Evolutionary conservation across 1,284 basidiomycete genomes (phyloP).

Genomic region (Cryptococcus amylolentus): DNA sequence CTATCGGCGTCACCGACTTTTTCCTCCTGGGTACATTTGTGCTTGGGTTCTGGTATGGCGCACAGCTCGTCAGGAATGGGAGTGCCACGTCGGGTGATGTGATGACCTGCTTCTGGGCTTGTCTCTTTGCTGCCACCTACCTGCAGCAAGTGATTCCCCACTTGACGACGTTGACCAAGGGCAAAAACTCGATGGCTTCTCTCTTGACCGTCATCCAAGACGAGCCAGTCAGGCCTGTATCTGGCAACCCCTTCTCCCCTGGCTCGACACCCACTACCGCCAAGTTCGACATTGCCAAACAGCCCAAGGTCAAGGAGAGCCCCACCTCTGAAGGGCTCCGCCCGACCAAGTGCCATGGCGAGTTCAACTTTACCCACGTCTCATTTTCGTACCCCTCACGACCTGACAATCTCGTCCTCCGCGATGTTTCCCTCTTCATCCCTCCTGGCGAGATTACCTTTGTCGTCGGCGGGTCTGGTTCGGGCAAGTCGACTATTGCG

Average conservation of each 20-base stretch:
- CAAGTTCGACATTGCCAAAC: neutral
- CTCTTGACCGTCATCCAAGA: slow-evolving; percentile 60
- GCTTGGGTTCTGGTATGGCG: slow-evolving; percentile 94
- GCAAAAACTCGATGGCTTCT: slow-evolving; percentile 76
- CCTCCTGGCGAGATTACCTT: slow-evolving; percentile 84
- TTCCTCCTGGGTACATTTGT: slow-evolving; percentile 89
- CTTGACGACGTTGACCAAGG: slow-evolving; percentile 73
- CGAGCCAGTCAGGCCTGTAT: slow-evolving; percentile 42
- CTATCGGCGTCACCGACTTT: slow-evolving; percentile 68
- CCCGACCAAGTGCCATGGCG: slow-evolving; percentile 62
- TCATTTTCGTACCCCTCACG: slow-evolving; percentile 85
- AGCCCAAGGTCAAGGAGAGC: neutral
- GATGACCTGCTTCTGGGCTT: slow-evolving; percentile 96
- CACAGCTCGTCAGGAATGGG: slow-evolving; percentile 73
- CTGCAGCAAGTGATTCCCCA: slow-evolving; percentile 81
- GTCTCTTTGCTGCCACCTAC: slow-evolving; percentile 80
- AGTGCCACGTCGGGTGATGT: slow-evolving; percentile 69
- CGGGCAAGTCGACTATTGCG: slow-evolving; percentile 89
- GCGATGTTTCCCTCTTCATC: slow-evolving; percentile 58
- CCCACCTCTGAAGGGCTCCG: slow-evolving; percentile 27
- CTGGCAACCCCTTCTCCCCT: slow-evolving; percentile 17
- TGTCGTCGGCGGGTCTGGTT: slow-evolving; percentile 86
- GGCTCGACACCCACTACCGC: slow-evolving; percentile 2
- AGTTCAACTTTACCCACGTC: slow-evolving; percentile 71
- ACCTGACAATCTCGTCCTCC: slow-evolving; percentile 49